Evolutionary conservation across 140 eudicot genomes (phyloP), one percentile per base, ranked within the genome.

Genomic region (Flaveria floridana): DNA sequence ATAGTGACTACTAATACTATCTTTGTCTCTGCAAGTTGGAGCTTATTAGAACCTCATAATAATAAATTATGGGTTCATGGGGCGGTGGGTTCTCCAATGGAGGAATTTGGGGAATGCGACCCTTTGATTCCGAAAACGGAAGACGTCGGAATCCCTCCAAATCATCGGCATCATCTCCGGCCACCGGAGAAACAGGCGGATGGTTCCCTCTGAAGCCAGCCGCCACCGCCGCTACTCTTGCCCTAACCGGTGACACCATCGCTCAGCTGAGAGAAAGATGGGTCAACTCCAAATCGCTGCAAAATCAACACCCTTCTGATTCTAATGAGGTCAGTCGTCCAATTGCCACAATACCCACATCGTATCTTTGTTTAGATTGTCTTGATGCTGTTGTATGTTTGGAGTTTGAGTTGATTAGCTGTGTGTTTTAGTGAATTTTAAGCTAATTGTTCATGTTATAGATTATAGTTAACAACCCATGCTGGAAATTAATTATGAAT

Each of bases 221-320:
- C 1, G 78, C 78, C 59, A 92, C 97, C 3, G 90, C 96, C 57
- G 90, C 88, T 7, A 52, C 88, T 37, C 98, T 92, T 58, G 91
- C 90, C 69, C 76, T 89, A 57, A 79, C 96, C 72, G 98, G 98
- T 3, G 98, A 92, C 85, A 89, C 98, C 65, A 86, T 89, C 13
- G 96, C 98, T 70, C 98, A 92, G 81, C 78, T 92, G 68, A 85
- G 89, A 6, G 83, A 87, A 19, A 80, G 85, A 21, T 87, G 91
- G 95, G 70, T 87, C 21, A 82, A 79, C 16, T 39, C 66, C 58
- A 82, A 81, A 64, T 23, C 84, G n/a, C 69, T 76, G 68, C 71
- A 79, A 23, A 23, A 37, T 7, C 82, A 80, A 65, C 44, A 19
- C 10, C 26, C 69, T 62, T 13, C 88, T 34, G 26, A 78, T 78